Evolutionary conservation across 805 yeast species (phyloP).

Genomic region (Naumovozyma dairenensis): DNA sequence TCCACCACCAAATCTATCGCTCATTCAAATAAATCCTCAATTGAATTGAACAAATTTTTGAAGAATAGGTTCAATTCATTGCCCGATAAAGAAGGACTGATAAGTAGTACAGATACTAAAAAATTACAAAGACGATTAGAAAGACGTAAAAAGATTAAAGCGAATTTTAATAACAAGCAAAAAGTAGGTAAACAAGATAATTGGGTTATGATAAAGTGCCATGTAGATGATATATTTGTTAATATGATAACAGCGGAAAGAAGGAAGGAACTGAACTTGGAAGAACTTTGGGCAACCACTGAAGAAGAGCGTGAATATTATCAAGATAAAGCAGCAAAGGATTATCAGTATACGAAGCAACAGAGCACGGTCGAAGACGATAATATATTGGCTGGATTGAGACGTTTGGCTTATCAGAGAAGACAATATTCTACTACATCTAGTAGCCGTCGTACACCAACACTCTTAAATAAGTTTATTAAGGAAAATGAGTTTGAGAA

Average conservation of each 20-base stretch:
- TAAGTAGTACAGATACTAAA: constrained; percentile 46
- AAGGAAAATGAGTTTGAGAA: constrained; percentile 8
- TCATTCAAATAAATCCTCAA: constrained; percentile 65
- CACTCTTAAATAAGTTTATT: constrained; percentile 3
- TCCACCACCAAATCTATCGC: constrained; percentile 66
- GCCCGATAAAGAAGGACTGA: constrained; percentile 63
- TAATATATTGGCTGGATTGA: constrained; percentile 23
- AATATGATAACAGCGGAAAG: constrained; percentile 68
- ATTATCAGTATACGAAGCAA: neutral
- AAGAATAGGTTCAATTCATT: constrained; percentile 40
- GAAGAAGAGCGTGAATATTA: constrained; percentile 30
- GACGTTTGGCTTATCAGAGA: constrained; percentile 21
- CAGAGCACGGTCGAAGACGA: constrained; percentile 8
- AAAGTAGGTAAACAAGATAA: constrained; percentile 49
- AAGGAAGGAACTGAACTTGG: constrained; percentile 60
- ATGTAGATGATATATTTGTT: constrained; percentile 50
- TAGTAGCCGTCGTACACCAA: neutral
- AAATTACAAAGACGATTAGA: constrained; percentile 42
- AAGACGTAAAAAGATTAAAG: constrained; percentile 42
- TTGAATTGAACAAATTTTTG: constrained; percentile 44
- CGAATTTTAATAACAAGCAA: constrained; percentile 43
- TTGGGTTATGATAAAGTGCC: constrained; percentile 76
- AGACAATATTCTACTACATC: constrained; percentile 19
- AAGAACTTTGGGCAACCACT: constrained; percentile 49
- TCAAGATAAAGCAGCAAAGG: constrained; percentile 2